These are phyloP conservation scores for Aspergillus asperescens DNA, from an alignment of 495 filamentous ascomycete genomes.

Conservation along the genomic window DNA sequence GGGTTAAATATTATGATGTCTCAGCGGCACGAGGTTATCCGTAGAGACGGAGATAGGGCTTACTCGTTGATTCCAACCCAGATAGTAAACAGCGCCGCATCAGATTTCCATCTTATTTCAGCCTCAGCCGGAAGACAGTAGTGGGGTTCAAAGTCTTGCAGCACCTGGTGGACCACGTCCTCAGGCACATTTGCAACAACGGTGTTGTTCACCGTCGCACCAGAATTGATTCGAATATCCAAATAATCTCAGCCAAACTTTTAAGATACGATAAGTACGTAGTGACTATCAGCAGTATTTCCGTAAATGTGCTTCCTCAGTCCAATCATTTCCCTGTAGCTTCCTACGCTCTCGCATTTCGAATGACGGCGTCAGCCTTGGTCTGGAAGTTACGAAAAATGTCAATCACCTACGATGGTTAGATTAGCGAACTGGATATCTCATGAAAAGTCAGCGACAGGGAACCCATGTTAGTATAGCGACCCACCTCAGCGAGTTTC, in stretches of 20 bases:
- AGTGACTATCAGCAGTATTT: too few relatives aligned
- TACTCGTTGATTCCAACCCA: slow-evolving; percentile 70
- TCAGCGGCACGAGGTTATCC: neutral
- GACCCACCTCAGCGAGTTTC: slow-evolving; percentile 1
- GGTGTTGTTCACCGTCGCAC: slow-evolving; percentile 60
- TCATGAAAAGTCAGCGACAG: neutral
- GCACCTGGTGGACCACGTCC: slow-evolving; percentile 7
- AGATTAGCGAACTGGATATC: neutral
- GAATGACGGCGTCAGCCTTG: neutral
- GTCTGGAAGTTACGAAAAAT: neutral
- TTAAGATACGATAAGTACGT: too few relatives aligned
- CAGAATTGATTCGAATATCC: slow-evolving; percentile 63
- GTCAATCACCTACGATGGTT: neutral
- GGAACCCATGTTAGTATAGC: neutral
- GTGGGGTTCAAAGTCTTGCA: neutral
- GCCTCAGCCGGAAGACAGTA: neutral
- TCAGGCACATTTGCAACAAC: slow-evolving; percentile 35
- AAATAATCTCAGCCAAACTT: too few relatives aligned
- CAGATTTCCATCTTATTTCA: slow-evolving; percentile 45
- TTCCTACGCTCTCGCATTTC: neutral
- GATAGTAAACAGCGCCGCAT: slow-evolving; percentile 53
- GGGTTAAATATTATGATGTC: neutral
- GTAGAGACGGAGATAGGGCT: neutral
- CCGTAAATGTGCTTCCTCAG: too few relatives aligned
- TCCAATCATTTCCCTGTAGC: too few relatives aligned